Evolutionary conservation across 2,329 filamentous ascomycete species (phyloP).

Genomic region (Aspergillus versicolor): DNA sequence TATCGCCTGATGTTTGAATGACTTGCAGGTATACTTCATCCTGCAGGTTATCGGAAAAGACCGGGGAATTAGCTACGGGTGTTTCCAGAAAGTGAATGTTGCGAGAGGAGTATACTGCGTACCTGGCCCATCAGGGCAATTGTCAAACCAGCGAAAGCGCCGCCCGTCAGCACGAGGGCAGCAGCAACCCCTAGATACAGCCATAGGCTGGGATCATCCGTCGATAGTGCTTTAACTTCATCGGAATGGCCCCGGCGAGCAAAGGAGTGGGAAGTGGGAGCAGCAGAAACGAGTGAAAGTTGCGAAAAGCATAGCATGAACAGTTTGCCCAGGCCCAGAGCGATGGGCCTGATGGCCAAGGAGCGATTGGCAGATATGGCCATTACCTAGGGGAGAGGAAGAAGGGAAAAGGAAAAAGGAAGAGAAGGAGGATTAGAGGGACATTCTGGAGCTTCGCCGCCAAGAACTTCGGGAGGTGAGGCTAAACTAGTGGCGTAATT

Average conservation of each 20-base stretch:
- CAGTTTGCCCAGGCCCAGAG: slow-evolving; percentile 44
- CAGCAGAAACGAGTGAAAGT: slow-evolving; percentile 39
- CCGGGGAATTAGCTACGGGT: neutral
- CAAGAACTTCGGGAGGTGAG: neutral
- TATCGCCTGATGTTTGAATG: slow-evolving; percentile 79
- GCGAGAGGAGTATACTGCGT: neutral
- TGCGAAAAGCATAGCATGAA: slow-evolving; percentile 37
- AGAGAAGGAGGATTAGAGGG: slow-evolving; percentile 7
- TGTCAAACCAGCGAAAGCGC: slow-evolving; percentile 91
- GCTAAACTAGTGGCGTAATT: slow-evolving; percentile 9
- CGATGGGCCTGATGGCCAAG: slow-evolving; percentile 37
- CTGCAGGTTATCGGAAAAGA: slow-evolving; percentile 42
- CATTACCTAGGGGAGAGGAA: slow-evolving; percentile 23
- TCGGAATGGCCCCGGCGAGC: slow-evolving; percentile 8
- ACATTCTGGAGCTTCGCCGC: slow-evolving; percentile 11
- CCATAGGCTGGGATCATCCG: slow-evolving; percentile 69
- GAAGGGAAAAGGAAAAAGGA: slow-evolving; percentile 1
- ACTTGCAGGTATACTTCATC: slow-evolving; percentile 98
- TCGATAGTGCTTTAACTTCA: slow-evolving; percentile 49
- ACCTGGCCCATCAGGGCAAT: slow-evolving; percentile 63
- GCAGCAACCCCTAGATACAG: slow-evolving; percentile 77
- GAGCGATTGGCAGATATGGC: slow-evolving; percentile 30
- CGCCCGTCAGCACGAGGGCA: slow-evolving; percentile 79
- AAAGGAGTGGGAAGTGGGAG: slow-evolving; percentile 28
- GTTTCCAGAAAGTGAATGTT: neutral